Base-by-base conservation (phyloP, 352 stramenopile species). In the Phytopythium aichiense region DNA sequence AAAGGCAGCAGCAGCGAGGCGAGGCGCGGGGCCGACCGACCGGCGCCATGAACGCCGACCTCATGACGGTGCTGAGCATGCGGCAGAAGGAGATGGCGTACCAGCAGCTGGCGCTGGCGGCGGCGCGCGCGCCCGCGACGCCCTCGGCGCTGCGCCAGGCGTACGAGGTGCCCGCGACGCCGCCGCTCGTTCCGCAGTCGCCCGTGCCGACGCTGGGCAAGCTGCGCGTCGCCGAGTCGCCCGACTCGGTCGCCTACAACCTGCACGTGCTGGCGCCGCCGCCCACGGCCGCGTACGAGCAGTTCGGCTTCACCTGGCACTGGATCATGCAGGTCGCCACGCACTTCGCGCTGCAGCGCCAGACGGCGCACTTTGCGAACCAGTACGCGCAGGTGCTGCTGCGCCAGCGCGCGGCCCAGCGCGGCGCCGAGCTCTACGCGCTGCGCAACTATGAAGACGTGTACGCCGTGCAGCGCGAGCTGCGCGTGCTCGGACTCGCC, bases 41-140 rank as follows among this genome's bases (percentile, higher is more conserved):
- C 68, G 49, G n/a, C 49, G n/a, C 49, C 13, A 79, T 79, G 72
- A 79, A 79, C 56, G 65, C 72, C 42, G 72, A 79, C 60, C 68
- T 89, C 51, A 92, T 92, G 82, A 81, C 77, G 65, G 82, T 92
- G 68, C 69, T 88, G 31, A 89, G 79, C 61, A 92, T 92, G 83
- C 83, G 83, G 54, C 78, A 89, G 67, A 89, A 89, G 61, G 83
- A 92, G 64, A 88, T 92, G 81, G 77, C 75, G 45, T 92, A 88
- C 76, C 76, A 90, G 70, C 77, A 89, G 45, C 72, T 85, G 53
- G 71, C 73, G 56, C 72, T 76, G 22, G 61, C 69, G 30, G 52
- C 64, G 64, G 56, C 66, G 33, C 61, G 60, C 57, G 58, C 59
- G 64, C 64, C 58, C 61, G 68, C 31, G 51, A 51, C 45, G 45